Base-by-base conservation (phyloP, 306 rosid genomes). In the Inga oerstediana region DNA sequence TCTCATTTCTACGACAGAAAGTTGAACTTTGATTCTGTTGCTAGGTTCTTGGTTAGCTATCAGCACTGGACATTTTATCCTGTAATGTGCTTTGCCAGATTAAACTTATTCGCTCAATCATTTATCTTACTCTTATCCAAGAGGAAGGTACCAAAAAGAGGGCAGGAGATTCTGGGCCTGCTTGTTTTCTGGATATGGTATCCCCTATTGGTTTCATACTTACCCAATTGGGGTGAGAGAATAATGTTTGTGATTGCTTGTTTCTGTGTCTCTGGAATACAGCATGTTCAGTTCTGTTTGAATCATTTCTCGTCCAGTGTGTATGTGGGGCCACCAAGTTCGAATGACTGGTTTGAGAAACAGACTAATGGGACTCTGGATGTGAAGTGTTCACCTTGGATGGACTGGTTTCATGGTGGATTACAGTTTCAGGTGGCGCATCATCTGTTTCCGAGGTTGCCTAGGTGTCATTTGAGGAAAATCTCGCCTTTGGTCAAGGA, bases 371-470 rank as follows among this genome's bases (percentile, higher is more conserved):
- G 96, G 35, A 89, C 94, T 0, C 84, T 93, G 30, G 80, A 89
- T 34, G 84, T 93, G 0, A 7, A 13, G 14, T 91, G 93, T 20
- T 72, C 94, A 0, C 4, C 96, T 52, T 91, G 96, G 98, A 93
- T 93, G 98, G 98, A 93, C 78, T 93, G 98, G 98, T 93, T 93
- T 51, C 93, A 89, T 71, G 98, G 98, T 15, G 98, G 98, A 4
- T 70, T 93, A 89, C 98, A 93, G 27, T 91, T 91, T 82, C 98
- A 93, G 88, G 81, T 93, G n/a, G 98, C 87, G 45, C 98, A 93
- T 35, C 98, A 93, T 74, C 16, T 93, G 90, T 91, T 93, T 78
- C 97, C 96, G 0, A 41, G 94, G 54, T 66, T 93, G 48, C 94
- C 94, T 0, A 61, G 94, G 17, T 61, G 88, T 79, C 79, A 93